Evolutionary conservation across 129 eudicot genomes (phyloP), one percentile per base, ranked within the genome.

Genomic region (Pulicaria dysenterica): DNA sequence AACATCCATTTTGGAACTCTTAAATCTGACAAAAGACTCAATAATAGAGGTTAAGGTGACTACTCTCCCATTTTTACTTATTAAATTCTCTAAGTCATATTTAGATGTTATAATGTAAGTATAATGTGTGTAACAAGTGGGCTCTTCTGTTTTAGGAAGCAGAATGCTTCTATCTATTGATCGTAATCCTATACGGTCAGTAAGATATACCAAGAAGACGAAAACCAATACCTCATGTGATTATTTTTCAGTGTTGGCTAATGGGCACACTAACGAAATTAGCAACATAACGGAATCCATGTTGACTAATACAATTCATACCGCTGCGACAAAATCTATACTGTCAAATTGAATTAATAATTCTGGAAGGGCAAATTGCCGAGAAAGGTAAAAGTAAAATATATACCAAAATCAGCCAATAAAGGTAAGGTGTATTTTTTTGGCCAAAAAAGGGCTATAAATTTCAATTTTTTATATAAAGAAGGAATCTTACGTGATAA

Each of bases 11-110:
- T 79, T 64, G 15, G 97, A 90, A 81, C 83, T 73, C 76, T 77
- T 94, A 73, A 68, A 75, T 67, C 74, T 90, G 76, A 73, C 83
- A 70, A 94, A 88, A 81, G 94, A 86, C 64, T 79, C 84, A 6
- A 77, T 88, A 47, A 76, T 80, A 61, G 97, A 88, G 73, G 79
- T 80, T 63, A 86, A 90, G 92, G 97, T 94, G 78, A 65, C 55
- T 36, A 73, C 62, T 19, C 66, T 44, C 63, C 59, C 7, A 15
- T 14, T 63, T 49, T 60, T 55, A 78, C 50, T 36, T 58, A 19
- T 69, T 57, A 54, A 63, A 39, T 49, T 39, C 56, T 37, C 13
- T 4, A 62, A 49, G 49, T 70, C 71, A 62, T 65, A 64, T 51
- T 34, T 16, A 50, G 34, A 72, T 55, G n/a, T 19, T 56, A 54